Evolutionary conservation across 2,329 filamentous ascomycete species (phyloP).

Genomic region (Talaromyces sp.): DNA sequence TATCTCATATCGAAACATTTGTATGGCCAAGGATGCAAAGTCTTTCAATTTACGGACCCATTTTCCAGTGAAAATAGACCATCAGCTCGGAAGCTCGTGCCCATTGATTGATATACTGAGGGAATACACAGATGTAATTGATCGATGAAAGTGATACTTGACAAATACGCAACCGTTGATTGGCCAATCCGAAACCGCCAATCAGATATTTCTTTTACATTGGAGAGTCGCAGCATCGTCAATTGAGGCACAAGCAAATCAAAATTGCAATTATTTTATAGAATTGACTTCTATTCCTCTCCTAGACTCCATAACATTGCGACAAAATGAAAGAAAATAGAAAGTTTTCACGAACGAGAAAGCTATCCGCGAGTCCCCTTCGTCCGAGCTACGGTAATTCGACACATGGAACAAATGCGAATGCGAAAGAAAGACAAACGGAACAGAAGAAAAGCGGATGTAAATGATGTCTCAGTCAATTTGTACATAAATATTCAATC

Average conservation of each 20-base stretch:
- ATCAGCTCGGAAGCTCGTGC: neutral
- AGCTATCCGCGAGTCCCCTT: neutral
- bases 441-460: neutral
- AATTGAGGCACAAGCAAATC: neutral
- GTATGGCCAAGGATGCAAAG: neutral
- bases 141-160: neutral
- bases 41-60: neutral
- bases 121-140: neutral
- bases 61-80: neutral
- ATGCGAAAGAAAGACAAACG: neutral
- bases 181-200: neutral
- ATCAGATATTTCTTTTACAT: neutral
- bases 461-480: neutral
- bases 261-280: neutral
- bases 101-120: neutral
- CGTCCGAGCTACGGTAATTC: neutral
- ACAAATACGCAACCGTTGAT: neutral
- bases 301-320: neutral
- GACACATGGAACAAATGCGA: neutral
- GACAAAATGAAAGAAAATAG: neutral
- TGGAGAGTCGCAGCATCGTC: neutral
- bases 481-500: conserved; percentile 4
- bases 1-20: neutral
- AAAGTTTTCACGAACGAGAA: neutral
- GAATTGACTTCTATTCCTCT: neutral